phyloP scores from a whole-genome alignment of 768 basidiomycete genomes.

The Amanita muscaria region DNA sequence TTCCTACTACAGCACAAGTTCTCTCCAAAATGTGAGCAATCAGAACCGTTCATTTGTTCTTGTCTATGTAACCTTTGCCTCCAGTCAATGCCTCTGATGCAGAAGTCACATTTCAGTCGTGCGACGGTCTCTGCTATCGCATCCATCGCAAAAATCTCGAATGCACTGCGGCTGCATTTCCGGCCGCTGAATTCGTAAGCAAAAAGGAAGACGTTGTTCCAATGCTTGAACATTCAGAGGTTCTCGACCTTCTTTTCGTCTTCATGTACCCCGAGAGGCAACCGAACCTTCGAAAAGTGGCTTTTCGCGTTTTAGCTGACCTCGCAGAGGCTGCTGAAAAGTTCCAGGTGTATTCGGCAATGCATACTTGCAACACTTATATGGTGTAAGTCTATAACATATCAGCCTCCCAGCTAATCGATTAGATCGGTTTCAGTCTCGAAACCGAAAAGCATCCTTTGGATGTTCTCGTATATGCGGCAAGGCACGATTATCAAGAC shows the following conservation, averaged over 20 bases:
- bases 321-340: no score
- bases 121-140: constrained; percentile 10
- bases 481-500: constrained; percentile 14
- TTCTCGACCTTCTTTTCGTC: constrained; percentile 14
- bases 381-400: constrained; percentile 12
- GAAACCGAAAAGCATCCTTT: constrained; percentile 13
- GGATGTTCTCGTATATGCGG: constrained; percentile 15
- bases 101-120: constrained; percentile 11
- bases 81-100: constrained; percentile 9
- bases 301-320: constrained; percentile 11
- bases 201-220: background rate
- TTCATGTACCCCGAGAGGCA: constrained; percentile 16
- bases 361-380: constrained; percentile 13
- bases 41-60: no score
- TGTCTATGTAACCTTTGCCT: no score
- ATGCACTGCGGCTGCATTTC: constrained; percentile 10
- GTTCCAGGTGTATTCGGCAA: constrained; percentile 16
- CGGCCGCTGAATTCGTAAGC: constrained; percentile 5
- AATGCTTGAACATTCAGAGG: constrained; percentile 1
- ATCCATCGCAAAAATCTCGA: constrained; percentile 14
- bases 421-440: constrained; percentile 4
- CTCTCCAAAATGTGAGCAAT: no score
- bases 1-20: no score
- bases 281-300: constrained; percentile 12
- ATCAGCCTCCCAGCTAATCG: background rate